phyloP scores from a whole-genome alignment of 495 filamentous ascomycete species.

The Evernia prunastri region DNA sequence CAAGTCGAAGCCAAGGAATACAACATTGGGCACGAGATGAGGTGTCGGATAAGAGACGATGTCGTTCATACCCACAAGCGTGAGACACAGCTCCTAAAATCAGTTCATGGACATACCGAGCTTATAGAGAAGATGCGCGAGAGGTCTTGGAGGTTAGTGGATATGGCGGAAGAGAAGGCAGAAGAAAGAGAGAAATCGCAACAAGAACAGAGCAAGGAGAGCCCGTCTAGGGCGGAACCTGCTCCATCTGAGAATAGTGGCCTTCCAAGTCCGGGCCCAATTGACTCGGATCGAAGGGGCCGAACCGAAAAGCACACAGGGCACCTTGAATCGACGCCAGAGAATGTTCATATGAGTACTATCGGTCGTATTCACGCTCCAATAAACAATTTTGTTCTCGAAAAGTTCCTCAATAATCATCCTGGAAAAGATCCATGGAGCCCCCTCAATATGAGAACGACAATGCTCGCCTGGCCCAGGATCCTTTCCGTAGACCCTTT shows the following conservation, averaged over 20 bases:
- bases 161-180: neutral
- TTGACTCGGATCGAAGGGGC: neutral
- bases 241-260: neutral
- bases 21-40: neutral
- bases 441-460: neutral
- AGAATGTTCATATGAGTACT: neutral
- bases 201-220: neutral
- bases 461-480: neutral
- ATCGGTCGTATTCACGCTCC: neutral
- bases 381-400: neutral
- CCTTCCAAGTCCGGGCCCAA: neutral
- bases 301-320: neutral
- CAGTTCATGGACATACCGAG: neutral
- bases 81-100: neutral
- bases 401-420: neutral
- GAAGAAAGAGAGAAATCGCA: neutral
- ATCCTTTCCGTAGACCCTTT: neutral
- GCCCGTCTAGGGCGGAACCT: neutral
- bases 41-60: slow-evolving; percentile 5
- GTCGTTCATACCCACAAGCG: slow-evolving; percentile 6
- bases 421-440: neutral
- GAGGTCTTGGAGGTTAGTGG: neutral
- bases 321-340: neutral
- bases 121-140: slow-evolving; percentile 1
- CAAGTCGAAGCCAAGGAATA: neutral